Conservation (phyloP, 176 grass and related monocot genomes). For the Rhynchospora breviuscula region DNA sequence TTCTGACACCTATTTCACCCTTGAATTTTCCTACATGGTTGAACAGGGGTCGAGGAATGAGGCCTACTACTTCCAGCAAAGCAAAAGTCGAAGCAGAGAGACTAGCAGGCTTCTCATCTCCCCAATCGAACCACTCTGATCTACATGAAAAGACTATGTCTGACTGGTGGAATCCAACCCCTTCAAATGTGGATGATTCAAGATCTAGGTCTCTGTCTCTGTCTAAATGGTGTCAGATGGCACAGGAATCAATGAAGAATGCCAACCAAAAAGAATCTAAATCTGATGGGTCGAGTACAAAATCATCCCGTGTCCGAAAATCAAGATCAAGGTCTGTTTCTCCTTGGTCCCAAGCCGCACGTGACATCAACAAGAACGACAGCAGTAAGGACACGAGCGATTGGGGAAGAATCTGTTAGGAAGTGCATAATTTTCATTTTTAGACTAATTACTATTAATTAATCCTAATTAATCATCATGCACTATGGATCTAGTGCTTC, state of each 20-base stretch:
- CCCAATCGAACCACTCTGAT: not conserved
- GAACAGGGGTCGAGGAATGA: not conserved
- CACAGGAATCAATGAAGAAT: too few species aligned
- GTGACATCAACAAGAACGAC: not conserved
- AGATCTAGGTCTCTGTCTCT: not conserved
- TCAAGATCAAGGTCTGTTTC: constrained; percentile 8
- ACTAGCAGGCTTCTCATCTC: not conserved
- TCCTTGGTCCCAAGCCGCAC: constrained; percentile 6
- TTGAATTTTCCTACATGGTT: not conserved
- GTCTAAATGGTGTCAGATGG: not conserved
- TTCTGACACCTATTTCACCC: not conserved
- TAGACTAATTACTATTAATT: too few species aligned
- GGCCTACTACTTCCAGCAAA: not conserved
- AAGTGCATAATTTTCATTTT: too few species aligned
- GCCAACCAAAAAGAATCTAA: too few species aligned
- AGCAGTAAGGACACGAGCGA: not conserved
- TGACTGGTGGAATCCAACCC: not conserved
- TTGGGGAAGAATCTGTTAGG: not conserved
- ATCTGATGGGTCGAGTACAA: not conserved
- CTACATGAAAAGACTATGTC: not conserved
- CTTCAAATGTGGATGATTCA: not conserved
- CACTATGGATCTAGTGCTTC: too few species aligned
- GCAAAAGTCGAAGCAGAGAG: not conserved
- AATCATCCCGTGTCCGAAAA: not conserved
- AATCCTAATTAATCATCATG: too few species aligned